phyloP scores from a whole-genome alignment of 371 early-diverging fungal genomes.

The Nosema muscidifuracis region DNA sequence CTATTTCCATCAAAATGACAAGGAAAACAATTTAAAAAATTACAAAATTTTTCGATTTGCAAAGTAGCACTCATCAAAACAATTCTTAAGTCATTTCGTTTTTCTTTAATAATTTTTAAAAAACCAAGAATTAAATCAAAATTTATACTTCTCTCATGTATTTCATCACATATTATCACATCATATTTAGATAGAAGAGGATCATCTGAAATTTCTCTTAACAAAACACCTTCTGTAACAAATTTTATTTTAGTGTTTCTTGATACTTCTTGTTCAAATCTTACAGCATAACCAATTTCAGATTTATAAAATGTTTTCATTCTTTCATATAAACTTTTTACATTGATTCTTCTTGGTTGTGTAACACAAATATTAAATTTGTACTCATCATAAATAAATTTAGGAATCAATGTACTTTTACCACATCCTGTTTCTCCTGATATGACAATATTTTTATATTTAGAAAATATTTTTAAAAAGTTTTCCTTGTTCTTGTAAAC shows the following conservation, averaged over 20 bases:
- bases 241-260: constrained; percentile 39
- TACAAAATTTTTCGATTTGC: constrained; percentile 66
- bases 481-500: constrained; percentile 65
- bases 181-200: constrained; percentile 26
- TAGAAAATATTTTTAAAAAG: constrained; percentile 19
- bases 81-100: constrained; percentile 41
- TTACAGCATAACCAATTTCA: constrained; percentile 42
- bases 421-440: constrained; percentile 55
- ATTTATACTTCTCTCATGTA: constrained; percentile 50
- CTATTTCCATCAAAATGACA: constrained; percentile 71
- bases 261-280: constrained; percentile 31
- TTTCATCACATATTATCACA: constrained; percentile 53
- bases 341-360: constrained; percentile 56
- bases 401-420: constrained; percentile 54
- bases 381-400: constrained; percentile 31
- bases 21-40: constrained; percentile 69
- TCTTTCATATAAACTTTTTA: constrained; percentile 35
- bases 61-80: constrained; percentile 77
- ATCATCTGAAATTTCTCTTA: constrained; percentile 33
- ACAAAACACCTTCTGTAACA: constrained; percentile 57
- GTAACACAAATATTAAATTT: constrained; percentile 39
- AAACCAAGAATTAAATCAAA: constrained; percentile 38
- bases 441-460: constrained; percentile 36
- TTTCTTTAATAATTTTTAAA: constrained; percentile 24
- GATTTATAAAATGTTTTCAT: constrained; percentile 29